A percentile compares a stretch with the other conserved stretches of the same genome.
Evolutionary conservation across 139 green algal species (phyloP).

Genomic region (Chara braunii): DNA sequence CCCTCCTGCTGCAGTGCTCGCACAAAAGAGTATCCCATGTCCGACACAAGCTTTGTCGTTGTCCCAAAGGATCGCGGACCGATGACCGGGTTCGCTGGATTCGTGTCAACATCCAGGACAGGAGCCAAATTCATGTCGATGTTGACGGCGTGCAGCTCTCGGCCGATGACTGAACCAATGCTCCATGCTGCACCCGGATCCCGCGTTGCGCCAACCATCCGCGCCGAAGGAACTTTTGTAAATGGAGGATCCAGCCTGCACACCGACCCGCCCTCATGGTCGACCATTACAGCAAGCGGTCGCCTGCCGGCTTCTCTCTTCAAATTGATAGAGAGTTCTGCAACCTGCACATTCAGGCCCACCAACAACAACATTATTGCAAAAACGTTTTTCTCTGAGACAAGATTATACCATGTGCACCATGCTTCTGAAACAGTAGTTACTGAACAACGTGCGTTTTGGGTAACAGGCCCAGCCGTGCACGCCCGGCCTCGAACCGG

Average conservation of each 20-base stretch:
- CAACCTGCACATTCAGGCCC: conserved; percentile 14
- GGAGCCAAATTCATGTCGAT: conserved; percentile 51
- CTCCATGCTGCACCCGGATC: not conserved
- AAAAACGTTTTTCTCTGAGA: too few species aligned
- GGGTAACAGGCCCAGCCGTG: too few species aligned
- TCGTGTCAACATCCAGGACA: conserved; percentile 51
- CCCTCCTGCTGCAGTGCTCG: conserved; percentile 40
- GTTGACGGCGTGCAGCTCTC: conserved; percentile 44
- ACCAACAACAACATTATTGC: not conserved
- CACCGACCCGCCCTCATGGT: conserved; percentile 42
- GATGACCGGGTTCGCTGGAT: conserved; percentile 50
- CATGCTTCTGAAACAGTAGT: too few species aligned
- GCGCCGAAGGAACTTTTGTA: conserved; percentile 35
- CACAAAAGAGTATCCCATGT: conserved; percentile 32
- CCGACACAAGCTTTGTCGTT: conserved; percentile 11
- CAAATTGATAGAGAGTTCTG: conserved; percentile 33
- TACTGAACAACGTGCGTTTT: too few species aligned
- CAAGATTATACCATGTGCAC: too few species aligned
- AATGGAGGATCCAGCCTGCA: conserved; percentile 38
- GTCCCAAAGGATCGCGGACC: conserved; percentile 33
- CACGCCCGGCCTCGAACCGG: too few species aligned
- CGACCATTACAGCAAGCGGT: conserved; percentile 40
- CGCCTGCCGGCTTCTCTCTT: conserved; percentile 26
- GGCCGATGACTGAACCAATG: conserved; percentile 32
- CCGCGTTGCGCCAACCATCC: conserved; percentile 9